Evolutionary conservation across 139 green algal genomes (phyloP), one percentile per base, ranked within the genome.

Genomic region (Closterium sp.): DNA sequence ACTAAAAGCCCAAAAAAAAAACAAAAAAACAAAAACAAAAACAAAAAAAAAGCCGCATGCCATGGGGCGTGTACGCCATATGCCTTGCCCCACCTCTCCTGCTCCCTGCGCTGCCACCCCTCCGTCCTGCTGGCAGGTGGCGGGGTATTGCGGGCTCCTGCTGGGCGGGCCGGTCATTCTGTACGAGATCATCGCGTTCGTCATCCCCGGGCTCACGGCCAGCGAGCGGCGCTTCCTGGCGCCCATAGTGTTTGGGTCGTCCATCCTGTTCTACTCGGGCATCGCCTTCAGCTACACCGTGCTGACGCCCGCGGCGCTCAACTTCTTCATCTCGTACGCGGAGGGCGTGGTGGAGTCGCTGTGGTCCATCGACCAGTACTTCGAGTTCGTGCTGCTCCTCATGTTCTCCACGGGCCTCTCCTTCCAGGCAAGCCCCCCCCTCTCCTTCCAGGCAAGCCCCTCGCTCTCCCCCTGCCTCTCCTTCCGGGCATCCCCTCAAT

Each of bases 341-440:
- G 97, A 99, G 64, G 98, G 97, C 19, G 98, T 98, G 5, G 98
- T 99, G 92, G 98, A 99, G 96, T 97, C 94, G 0, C 94, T 99
- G 33, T 99, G 98, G 98, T 98, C 96, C 88, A 99, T 99, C 91
- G 98, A 99, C 95, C 97, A 99, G 95, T 99, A 99, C 96, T 99
- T 99, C 95, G 96, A 99, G 95, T 99, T 99, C 95, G 97, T 99
- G 81, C 96, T 99, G 76, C 96, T 99, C 43, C 96, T 99, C 31
- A 97, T 99, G 96, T 96, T 99, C 33, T 96, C 92, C 90, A 99
- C 98, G 8, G 98, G 98, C 3, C 95, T 99, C 32, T 96, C 97
- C 21, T 99, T 99, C 95, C 97, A 99, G 96, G 97, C 98, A 87
- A 81, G 84, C 64, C 16, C 23, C 30, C 38, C 7, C 66, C 64